Evolutionary conservation across 2,329 filamentous ascomycete species (phyloP).

Genomic region (Fusarium papillatum): DNA sequence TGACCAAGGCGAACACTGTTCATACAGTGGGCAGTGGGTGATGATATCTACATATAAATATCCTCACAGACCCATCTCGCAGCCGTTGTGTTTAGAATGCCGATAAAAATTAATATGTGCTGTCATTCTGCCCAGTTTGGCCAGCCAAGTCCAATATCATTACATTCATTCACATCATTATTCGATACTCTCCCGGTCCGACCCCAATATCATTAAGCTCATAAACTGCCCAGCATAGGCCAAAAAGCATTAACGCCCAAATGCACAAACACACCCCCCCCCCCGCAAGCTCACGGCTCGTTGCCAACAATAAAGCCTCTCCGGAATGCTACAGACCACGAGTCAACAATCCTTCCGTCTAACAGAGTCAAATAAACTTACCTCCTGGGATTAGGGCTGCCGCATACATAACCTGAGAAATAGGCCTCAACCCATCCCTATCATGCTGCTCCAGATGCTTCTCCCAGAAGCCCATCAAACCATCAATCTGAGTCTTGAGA

Average conservation of each 20-base stretch:
- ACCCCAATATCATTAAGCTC: neutral
- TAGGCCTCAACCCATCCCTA: constrained; percentile 61
- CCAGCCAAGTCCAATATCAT: neutral
- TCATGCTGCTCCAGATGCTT: constrained; percentile 48
- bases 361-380: constrained; percentile 48
- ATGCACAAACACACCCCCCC: neutral
- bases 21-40: neutral
- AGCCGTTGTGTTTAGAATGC: neutral
- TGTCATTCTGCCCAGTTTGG: neutral
- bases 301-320: constrained; percentile 14
- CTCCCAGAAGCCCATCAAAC: constrained; percentile 52
- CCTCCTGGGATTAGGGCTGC: constrained; percentile 67
- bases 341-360: neutral
- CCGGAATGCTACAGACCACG: constrained; percentile 6
- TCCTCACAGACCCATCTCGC: neutral
- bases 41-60: neutral
- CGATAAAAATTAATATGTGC: too few relatives aligned
- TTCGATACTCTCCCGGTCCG: too few relatives aligned
- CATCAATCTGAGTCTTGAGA: constrained; percentile 41
- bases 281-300: neutral
- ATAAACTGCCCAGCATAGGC: neutral
- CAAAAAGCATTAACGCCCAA: neutral
- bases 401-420: constrained; percentile 70
- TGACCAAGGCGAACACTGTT: neutral
- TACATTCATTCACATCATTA: neutral